These are phyloP conservation scores for Conringia planisiliqua DNA, from an alignment of 345 rosid genomes.

Conservation along the genomic window DNA sequence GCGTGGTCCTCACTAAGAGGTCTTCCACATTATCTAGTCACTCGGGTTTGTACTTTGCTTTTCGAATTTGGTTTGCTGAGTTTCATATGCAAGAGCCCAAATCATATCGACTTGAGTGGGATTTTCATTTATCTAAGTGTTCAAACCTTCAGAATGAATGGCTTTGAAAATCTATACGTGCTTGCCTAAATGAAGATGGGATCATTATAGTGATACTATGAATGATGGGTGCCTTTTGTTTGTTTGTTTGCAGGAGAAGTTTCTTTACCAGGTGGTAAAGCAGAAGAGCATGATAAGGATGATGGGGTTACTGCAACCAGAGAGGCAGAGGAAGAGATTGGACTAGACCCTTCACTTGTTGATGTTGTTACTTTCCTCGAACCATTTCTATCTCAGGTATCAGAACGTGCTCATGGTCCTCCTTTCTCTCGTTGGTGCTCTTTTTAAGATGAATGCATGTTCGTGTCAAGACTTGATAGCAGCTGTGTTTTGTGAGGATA, in stretches of 20 bases:
- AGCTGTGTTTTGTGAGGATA: neutral
- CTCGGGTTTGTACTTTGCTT: slow-evolving; percentile 53
- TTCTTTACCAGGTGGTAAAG: slow-evolving; percentile 69
- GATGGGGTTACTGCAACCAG: slow-evolving; percentile 56
- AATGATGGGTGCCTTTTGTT: slow-evolving; percentile 6
- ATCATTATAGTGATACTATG: neutral
- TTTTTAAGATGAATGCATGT: neutral
- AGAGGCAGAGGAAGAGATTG: slow-evolving; percentile 61
- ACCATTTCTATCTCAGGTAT: slow-evolving; percentile 84
- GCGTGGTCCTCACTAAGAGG: slow-evolving; percentile 81
- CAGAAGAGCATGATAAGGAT: slow-evolving; percentile 58
- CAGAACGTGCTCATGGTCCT: neutral
- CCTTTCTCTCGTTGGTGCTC: neutral
- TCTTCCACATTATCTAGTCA: slow-evolving; percentile 65
- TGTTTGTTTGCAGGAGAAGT: slow-evolving; percentile 57
- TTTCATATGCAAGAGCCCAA: neutral
- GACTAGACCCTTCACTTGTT: slow-evolving; percentile 58
- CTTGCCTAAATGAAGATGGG: neutral
- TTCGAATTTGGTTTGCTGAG: neutral
- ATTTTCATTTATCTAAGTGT: too few relatives aligned
- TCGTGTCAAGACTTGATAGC: neutral
- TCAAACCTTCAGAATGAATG: too few relatives aligned
- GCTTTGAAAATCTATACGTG: neutral
- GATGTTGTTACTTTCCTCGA: slow-evolving; percentile 55
- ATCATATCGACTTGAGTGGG: neutral